Conservation (phyloP, 1,284 basidiomycete genomes). For the Boletus smithii region DNA sequence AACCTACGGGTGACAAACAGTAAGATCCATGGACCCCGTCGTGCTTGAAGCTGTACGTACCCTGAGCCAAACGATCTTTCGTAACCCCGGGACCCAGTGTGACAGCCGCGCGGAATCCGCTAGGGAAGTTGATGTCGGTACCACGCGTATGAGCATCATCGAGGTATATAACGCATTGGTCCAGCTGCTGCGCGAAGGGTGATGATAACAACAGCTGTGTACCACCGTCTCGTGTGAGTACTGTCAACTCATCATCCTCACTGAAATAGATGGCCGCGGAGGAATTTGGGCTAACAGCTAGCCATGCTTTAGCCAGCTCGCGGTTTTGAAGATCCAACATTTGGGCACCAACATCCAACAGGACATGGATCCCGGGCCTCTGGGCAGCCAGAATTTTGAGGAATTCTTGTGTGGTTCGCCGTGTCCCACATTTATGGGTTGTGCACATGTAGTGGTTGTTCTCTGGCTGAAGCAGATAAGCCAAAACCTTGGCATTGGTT, state of each 20-base stretch:
- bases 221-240: conserved; percentile 40
- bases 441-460: conserved; percentile 41
- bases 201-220: conserved; percentile 43
- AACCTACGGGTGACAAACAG: conserved; percentile 32
- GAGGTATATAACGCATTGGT: conserved; percentile 49
- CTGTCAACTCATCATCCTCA: too few relatives aligned
- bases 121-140: conserved; percentile 52
- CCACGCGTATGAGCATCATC: conserved; percentile 60
- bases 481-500: conserved; percentile 3
- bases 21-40: not conserved
- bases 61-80: conserved; percentile 54
- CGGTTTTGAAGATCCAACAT: conserved; percentile 50
- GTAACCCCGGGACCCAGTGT: conserved; percentile 53
- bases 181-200: conserved; percentile 40
- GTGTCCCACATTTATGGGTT: conserved; percentile 18
- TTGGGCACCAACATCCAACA: conserved; percentile 58
- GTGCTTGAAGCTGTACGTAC: conserved; percentile 27
- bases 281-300: conserved; percentile 30
- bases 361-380: conserved; percentile 39
- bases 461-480: conserved; percentile 28
- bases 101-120: conserved; percentile 44
- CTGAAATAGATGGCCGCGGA: conserved; percentile 49
- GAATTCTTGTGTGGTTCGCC: conserved; percentile 33
- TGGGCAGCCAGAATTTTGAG: conserved; percentile 36
- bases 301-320: conserved; percentile 42